Conservation (phyloP, 2,329 filamentous ascomycete genomes). For the Lojkania enalia region DNA sequence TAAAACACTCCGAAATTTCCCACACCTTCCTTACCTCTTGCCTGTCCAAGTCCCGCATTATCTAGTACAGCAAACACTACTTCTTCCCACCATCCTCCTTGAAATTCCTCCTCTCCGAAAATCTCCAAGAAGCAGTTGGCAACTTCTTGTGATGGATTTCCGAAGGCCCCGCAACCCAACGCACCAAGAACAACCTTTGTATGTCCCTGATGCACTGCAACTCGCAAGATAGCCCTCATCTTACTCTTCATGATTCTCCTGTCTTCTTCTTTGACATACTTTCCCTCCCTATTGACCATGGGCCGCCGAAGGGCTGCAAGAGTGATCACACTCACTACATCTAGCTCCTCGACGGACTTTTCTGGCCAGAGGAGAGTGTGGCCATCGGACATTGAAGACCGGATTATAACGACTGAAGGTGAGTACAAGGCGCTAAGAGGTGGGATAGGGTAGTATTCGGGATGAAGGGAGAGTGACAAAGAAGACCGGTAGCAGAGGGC, state of each 20-base stretch:
- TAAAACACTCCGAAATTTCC: constrained; percentile 58
- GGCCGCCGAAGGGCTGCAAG: constrained; percentile 60
- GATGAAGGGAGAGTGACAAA: constrained; percentile 54
- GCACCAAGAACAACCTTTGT: constrained; percentile 67
- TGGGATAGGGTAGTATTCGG: constrained; percentile 58
- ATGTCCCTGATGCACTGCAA: constrained; percentile 62
- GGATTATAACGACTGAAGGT: constrained; percentile 62
- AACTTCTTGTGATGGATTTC: constrained; percentile 65
- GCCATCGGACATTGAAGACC: constrained; percentile 52
- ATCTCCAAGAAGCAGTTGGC: constrained; percentile 65
- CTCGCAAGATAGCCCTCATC: constrained; percentile 63
- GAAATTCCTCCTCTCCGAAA: constrained; percentile 63
- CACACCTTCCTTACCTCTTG: constrained; percentile 41
- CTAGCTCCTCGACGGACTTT: constrained; percentile 41
- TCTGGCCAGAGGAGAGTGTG: constrained; percentile 52
- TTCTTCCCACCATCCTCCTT: constrained; percentile 65
- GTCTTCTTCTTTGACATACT: constrained; percentile 40
- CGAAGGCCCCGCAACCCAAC: constrained; percentile 69
- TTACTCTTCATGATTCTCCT: constrained; percentile 63
- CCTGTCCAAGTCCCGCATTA: constrained; percentile 29
- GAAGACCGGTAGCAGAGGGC: constrained; percentile 67
- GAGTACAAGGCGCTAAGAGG: constrained; percentile 60
- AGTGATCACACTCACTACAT: constrained; percentile 63
- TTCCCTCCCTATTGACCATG: constrained; percentile 17
- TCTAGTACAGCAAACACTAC: constrained; percentile 67